A percentile compares a stretch with the other conserved stretches of the same genome.
phyloP scores from a whole-genome alignment of 2,329 filamentous ascomycete genomes.

The Fulvia fulva region DNA sequence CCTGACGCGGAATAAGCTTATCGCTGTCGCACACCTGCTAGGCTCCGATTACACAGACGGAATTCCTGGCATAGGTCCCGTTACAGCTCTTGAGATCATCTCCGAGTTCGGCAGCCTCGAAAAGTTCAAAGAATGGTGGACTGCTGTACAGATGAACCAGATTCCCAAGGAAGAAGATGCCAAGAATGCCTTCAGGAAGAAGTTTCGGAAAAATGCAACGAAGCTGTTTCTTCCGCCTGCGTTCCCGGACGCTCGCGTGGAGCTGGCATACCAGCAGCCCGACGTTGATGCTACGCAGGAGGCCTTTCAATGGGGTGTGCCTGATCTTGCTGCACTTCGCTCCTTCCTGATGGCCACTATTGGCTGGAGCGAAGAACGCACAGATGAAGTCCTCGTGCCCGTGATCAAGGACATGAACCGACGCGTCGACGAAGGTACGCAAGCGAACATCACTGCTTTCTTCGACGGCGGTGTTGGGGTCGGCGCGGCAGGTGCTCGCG shows the following conservation, averaged over 20 bases:
- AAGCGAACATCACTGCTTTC: conserved; percentile 92
- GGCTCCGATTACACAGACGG: conserved; percentile 96
- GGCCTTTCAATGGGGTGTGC: conserved; percentile 90
- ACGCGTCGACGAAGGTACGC: conserved; percentile 81
- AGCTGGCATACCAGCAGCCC: conserved; percentile 77
- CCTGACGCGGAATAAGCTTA: conserved; percentile 79
- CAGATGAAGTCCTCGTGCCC: conserved; percentile 91
- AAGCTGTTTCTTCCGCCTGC: conserved; percentile 80
- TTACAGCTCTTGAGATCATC: conserved; percentile 89
- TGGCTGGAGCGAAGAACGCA: conserved; percentile 86
- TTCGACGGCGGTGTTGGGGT: conserved; percentile 72
- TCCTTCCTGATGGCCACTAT: conserved; percentile 86
- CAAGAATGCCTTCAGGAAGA: conserved; percentile 67
- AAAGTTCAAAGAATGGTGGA: conserved; percentile 87
- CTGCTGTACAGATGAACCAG: conserved; percentile 64
- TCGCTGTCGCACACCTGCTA: conserved; percentile 82
- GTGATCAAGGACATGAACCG: conserved; percentile 95
- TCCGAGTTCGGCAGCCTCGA: conserved; percentile 77
- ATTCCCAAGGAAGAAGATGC: conserved; percentile 57
- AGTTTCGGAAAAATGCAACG: conserved; percentile 77
- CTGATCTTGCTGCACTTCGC: conserved; percentile 80
- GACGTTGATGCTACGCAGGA: conserved; percentile 78
- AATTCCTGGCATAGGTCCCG: conserved; percentile 82
- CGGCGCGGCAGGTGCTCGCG: conserved; percentile 45
- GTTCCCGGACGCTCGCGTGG: conserved; percentile 76